Conservation (phyloP, 2,329 filamentous ascomycete species). For the Microcyclospora tardicrescens region DNA sequence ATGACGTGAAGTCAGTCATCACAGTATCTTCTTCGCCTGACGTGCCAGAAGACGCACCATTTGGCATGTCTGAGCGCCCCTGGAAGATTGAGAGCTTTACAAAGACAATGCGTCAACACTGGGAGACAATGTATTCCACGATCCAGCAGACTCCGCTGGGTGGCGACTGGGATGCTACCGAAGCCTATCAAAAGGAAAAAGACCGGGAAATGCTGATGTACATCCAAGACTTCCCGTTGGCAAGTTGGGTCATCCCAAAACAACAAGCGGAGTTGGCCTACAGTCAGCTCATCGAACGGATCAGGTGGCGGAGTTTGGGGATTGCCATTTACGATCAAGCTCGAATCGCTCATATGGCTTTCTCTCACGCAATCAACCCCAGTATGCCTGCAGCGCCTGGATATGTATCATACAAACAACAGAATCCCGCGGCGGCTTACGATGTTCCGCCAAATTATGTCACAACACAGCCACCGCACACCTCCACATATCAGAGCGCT, state of each 20-base stretch:
- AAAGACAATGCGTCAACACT: constrained; percentile 6
- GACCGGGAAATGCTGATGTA: constrained; percentile 11
- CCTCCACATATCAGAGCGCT: constrained; percentile 1
- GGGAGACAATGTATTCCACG: constrained; percentile 16
- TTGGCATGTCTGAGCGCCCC: constrained; percentile 7
- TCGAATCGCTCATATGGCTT: constrained; percentile 1
- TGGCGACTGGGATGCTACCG: constrained; percentile 15
- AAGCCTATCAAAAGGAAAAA: constrained; percentile 16
- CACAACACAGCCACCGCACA: neutral
- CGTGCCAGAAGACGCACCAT: constrained; percentile 1
- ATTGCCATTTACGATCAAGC: constrained; percentile 14
- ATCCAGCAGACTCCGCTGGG: constrained; percentile 8
- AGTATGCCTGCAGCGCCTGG: neutral
- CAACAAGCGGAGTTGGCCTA: constrained; percentile 12
- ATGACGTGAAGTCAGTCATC: constrained; percentile 11
- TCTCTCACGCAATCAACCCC: neutral
- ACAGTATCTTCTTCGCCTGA: constrained; percentile 9
- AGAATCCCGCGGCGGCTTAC: neutral
- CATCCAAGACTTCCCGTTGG: constrained; percentile 15
- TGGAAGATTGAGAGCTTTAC: constrained; percentile 11
- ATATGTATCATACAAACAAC: constrained; percentile 1
- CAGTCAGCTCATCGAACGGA: constrained; percentile 14
- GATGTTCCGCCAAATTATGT: neutral
- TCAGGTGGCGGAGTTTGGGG: constrained; percentile 13
- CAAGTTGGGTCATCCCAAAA: constrained; percentile 16